A percentile compares a stretch with the other conserved stretches of the same genome.
Conservation (phyloP, 192 early-diverging fungal genomes). For the Linderina pennispora region DNA sequence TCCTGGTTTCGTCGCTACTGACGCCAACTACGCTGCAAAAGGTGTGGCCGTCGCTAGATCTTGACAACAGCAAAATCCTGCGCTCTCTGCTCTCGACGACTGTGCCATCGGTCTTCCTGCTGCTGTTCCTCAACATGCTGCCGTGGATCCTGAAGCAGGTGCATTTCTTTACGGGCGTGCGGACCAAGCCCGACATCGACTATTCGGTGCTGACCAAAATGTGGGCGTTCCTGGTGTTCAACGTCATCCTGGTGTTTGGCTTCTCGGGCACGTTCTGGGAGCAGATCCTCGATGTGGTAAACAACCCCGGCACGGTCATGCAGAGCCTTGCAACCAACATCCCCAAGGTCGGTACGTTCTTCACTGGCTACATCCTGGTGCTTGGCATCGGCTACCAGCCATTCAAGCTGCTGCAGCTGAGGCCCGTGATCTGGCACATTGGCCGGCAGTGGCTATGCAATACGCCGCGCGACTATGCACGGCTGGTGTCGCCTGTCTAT, state of each 20-base stretch:
- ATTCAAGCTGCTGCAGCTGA: slow-evolving; percentile 62
- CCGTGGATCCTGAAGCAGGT: slow-evolving; percentile 61
- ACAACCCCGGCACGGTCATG: slow-evolving; percentile 56
- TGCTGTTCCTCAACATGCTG: slow-evolving; percentile 60
- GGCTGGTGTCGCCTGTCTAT: slow-evolving; percentile 62
- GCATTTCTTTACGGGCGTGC: slow-evolving; percentile 33
- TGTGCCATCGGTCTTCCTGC: slow-evolving; percentile 66
- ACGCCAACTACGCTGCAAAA: slow-evolving; percentile 53
- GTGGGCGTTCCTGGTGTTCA: slow-evolving; percentile 72
- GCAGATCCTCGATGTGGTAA: slow-evolving; percentile 55
- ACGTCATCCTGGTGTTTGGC: slow-evolving; percentile 69
- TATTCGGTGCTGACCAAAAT: slow-evolving; percentile 56
- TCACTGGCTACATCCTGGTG: slow-evolving; percentile 67
- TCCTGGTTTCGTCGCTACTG: slow-evolving; percentile 59
- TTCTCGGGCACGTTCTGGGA: slow-evolving; percentile 63
- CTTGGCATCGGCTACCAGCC: slow-evolving; percentile 67
- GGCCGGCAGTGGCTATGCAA: slow-evolving; percentile 56
- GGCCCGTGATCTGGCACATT: slow-evolving; percentile 56
- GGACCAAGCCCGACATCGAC: slow-evolving; percentile 39
- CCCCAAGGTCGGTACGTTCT: slow-evolving; percentile 69
- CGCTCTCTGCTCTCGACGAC: slow-evolving; percentile 60
- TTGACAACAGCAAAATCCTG: slow-evolving; percentile 46
- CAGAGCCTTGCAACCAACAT: slow-evolving; percentile 59
- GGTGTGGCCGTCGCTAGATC: slow-evolving; percentile 56
- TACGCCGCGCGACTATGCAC: slow-evolving; percentile 75